Percentiles rank a stretch among this genome's conserved stretches.
Conservation (phyloP, 176 grass and related monocot species). For the Hordeum marinum region DNA sequence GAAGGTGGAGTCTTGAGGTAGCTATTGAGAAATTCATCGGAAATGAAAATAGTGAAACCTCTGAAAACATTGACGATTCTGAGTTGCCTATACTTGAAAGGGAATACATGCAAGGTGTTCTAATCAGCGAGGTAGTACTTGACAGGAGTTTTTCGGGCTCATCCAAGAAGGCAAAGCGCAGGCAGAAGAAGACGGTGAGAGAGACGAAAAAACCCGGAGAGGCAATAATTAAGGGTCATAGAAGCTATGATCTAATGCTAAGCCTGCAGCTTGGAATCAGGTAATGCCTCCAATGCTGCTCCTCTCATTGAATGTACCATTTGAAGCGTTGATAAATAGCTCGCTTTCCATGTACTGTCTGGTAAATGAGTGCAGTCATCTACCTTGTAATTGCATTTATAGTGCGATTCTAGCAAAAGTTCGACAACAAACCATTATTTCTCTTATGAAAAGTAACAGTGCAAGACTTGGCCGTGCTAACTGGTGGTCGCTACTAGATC, state of each 20-base stretch:
- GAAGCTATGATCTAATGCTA: constrained; percentile 96
- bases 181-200: constrained; percentile 68
- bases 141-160: constrained; percentile 58
- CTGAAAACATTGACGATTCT: constrained; percentile 46
- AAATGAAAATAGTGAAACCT: constrained; percentile 42
- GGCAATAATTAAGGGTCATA: constrained; percentile 93
- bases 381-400: not conserved
- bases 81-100: constrained; percentile 73
- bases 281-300: constrained; percentile 28
- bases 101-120: constrained; percentile 98
- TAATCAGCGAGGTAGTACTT: constrained; percentile 89
- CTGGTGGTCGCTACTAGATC: not conserved
- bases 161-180: constrained; percentile 75
- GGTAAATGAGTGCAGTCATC: not conserved
- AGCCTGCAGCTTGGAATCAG: constrained; percentile 98
- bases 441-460: not conserved
- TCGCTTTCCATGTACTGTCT: not conserved
- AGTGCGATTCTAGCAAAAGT: not conserved
- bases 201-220: constrained; percentile 86
- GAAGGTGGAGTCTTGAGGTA: constrained; percentile 90
- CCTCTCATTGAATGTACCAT: not conserved
- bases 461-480: not conserved
- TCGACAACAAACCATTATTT: not conserved
- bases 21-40: constrained; percentile 82
- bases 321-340: not conserved